Percentiles rank a stretch among this genome's conserved stretches.
Conservation (phyloP, 106 monocot genomes). For the Dendrobium chrysotoxum region DNA sequence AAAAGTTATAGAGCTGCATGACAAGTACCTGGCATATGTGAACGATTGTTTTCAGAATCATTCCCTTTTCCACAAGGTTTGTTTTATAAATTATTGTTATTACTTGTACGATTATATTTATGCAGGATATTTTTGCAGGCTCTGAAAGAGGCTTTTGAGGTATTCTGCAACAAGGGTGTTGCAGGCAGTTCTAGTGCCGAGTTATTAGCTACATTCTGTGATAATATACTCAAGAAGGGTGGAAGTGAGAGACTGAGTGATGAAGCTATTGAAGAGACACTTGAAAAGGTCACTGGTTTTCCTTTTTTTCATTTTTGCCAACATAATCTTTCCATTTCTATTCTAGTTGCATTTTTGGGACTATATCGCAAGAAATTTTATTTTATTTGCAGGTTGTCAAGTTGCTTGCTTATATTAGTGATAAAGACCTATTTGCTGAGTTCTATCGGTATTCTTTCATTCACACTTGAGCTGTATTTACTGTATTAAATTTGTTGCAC, state of each 20-base stretch:
- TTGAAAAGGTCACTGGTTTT: slow-evolving; percentile 44
- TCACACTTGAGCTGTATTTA: slow-evolving; percentile 1
- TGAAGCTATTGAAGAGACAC: slow-evolving; percentile 74
- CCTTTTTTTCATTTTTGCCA: background rate
- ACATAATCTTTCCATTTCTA: background rate
- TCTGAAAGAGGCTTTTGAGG: slow-evolving; percentile 77
- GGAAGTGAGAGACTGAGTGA: slow-evolving; percentile 75
- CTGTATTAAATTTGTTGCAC: background rate
- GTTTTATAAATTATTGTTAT: background rate
- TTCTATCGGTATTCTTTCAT: slow-evolving; percentile 43
- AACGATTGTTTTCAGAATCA: slow-evolving; percentile 70
- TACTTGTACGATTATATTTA: background rate
- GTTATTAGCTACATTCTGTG: slow-evolving; percentile 69
- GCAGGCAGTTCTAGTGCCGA: slow-evolving; percentile 74
- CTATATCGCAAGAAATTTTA: background rate
- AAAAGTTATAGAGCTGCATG: slow-evolving; percentile 80
- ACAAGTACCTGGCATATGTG: slow-evolving; percentile 71
- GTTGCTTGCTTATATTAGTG: slow-evolving; percentile 61
- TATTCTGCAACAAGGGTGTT: slow-evolving; percentile 70
- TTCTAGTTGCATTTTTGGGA: background rate
- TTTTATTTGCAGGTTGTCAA: slow-evolving; percentile 45
- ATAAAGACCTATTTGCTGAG: slow-evolving; percentile 67
- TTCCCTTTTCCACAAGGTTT: slow-evolving; percentile 72
- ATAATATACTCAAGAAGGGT: slow-evolving; percentile 74
- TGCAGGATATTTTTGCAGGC: slow-evolving; percentile 25